phyloP scores from a whole-genome alignment of 257 asterid genomes.

The Phtheirospermum japonicum region DNA sequence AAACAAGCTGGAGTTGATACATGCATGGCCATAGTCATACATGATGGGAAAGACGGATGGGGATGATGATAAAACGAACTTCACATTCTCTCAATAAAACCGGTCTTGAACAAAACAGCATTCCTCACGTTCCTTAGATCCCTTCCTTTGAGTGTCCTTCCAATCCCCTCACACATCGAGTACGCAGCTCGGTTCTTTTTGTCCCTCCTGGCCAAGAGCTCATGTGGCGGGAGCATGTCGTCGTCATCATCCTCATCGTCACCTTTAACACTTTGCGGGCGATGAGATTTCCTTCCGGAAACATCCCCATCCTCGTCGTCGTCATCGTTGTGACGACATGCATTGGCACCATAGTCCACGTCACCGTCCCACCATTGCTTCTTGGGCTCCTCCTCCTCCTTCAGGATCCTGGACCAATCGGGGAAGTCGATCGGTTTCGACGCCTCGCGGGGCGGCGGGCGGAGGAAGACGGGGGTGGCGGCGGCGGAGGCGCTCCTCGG shows the following conservation, averaged over 20 bases:
- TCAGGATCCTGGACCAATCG: conserved; percentile 37
- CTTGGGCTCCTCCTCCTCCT: not conserved
- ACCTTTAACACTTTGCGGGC: not conserved
- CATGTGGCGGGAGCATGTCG: conserved; percentile 67
- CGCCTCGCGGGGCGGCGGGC: no score
- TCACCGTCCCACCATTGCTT: no score
- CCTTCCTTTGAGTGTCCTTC: conserved; percentile 74
- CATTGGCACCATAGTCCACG: no score
- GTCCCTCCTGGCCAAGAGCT: conserved; percentile 42
- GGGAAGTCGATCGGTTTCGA: conserved; percentile 38
- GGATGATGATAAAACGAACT: no score
- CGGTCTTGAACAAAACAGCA: conserved; percentile 56
- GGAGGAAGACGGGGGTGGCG: no score
- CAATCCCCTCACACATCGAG: conserved; percentile 76
- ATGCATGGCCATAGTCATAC: no score
- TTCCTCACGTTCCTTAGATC: conserved; percentile 58
- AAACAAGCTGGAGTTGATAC: no score
- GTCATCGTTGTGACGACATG: no score
- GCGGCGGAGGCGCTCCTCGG: no score
- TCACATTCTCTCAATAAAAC: conserved; percentile 45
- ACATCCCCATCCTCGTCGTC: no score
- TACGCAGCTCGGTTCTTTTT: conserved; percentile 44
- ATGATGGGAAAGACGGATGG: no score
- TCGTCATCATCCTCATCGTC: conserved; percentile 34
- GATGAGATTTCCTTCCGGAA: no score